Percentiles rank a stretch among this genome's conserved stretches.
Conservation (phyloP, 2,329 filamentous ascomycete genomes). For the Magnaporthiopsis rhizophila region DNA sequence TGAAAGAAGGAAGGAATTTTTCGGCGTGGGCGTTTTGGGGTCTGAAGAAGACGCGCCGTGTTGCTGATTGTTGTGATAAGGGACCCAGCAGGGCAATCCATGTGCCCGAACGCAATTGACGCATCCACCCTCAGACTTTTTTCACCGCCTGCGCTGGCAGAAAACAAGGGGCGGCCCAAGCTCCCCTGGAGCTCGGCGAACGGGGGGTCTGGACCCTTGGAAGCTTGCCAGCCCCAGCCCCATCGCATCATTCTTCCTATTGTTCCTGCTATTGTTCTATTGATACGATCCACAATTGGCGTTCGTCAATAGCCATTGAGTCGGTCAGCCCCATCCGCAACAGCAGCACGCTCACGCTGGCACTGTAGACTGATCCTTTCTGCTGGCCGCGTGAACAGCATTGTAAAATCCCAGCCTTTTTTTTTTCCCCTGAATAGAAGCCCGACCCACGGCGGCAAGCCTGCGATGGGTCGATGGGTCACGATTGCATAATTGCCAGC, state of each 20-base stretch:
- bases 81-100: neutral
- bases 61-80: neutral
- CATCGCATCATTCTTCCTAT: neutral
- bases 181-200: neutral
- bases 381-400: neutral
- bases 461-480: neutral
- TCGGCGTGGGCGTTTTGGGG: neutral
- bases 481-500: neutral
- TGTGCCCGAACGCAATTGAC: neutral
- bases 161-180: constrained; percentile 4
- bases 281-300: neutral
- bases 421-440: neutral
- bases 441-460: neutral
- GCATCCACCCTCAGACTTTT: neutral
- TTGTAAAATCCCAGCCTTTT: neutral
- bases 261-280: neutral
- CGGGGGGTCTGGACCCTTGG: neutral
- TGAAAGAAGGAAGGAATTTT: neutral
- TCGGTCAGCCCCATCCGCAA: neutral
- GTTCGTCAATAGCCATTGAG: neutral
- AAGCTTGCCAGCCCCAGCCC: neutral
- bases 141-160: neutral
- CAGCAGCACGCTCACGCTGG: neutral
- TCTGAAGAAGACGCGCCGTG: neutral
- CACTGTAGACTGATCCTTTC: neutral